These are phyloP conservation scores for Termitomyces titanicus DNA, from an alignment of 768 basidiomycete genomes.

Conservation along the genomic window DNA sequence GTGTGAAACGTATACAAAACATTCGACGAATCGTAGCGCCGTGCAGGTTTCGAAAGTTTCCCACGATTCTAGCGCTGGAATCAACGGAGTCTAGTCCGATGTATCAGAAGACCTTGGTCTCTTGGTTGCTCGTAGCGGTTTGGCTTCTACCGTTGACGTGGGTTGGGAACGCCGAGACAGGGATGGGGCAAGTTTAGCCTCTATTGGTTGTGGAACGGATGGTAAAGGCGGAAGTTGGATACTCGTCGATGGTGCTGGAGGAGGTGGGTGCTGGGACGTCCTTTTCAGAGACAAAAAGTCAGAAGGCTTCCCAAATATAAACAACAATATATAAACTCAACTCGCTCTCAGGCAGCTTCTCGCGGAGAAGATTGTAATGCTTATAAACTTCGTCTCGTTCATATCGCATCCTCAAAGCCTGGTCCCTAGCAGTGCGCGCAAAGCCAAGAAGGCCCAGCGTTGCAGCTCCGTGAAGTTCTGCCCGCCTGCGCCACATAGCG, in stretches of 20 bases:
- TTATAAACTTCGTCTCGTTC: slow-evolving; percentile 36
- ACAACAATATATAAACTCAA: slow-evolving; percentile 1
- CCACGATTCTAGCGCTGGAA: not conserved
- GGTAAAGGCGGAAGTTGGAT: slow-evolving; percentile 8
- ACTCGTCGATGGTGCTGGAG: slow-evolving; percentile 1
- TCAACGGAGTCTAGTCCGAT: not conserved
- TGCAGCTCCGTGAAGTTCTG: slow-evolving; percentile 46
- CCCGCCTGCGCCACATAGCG: slow-evolving; percentile 44
- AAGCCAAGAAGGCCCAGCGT: slow-evolving; percentile 44
- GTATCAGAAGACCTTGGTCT: slow-evolving; percentile 2
- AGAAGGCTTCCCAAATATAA: not conserved
- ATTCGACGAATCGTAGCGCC: not conserved
- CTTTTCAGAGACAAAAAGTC: slow-evolving; percentile 1
- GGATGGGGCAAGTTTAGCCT: not conserved
- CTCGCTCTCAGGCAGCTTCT: slow-evolving; percentile 10
- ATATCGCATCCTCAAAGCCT: slow-evolving; percentile 33
- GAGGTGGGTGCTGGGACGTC: not conserved
- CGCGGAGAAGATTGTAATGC: slow-evolving; percentile 21
- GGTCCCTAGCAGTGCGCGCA: slow-evolving; percentile 36
- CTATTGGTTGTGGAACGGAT: not conserved
- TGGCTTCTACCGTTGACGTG: not conserved
- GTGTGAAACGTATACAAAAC: not conserved
- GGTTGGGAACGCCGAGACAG: slow-evolving; percentile 2
- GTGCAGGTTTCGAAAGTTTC: not conserved
- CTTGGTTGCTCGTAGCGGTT: slow-evolving; percentile 4